phyloP scores from a whole-genome alignment of 306 rosid species.

The Prunus mira region DNA sequence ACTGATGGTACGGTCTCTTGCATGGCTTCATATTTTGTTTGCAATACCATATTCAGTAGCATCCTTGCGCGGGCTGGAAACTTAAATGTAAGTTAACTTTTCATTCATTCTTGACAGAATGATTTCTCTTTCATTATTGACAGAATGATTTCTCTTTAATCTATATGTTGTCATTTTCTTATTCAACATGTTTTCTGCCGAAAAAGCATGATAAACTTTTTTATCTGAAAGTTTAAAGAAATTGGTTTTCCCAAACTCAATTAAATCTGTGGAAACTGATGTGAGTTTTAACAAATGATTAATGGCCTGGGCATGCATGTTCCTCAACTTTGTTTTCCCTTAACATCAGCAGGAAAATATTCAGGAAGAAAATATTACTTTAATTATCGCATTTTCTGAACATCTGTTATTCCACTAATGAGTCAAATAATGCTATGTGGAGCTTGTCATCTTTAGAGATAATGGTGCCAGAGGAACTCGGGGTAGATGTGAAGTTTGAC shows the following conservation, averaged over 20 bases:
- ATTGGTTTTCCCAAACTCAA: background rate
- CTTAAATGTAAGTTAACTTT: constrained; percentile 57
- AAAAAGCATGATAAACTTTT: background rate
- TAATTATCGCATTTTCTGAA: background rate
- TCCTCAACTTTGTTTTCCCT: background rate
- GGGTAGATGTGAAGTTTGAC: constrained; percentile 30
- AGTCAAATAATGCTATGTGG: too few relatives aligned
- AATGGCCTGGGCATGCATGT: background rate
- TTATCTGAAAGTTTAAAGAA: background rate
- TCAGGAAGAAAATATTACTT: background rate
- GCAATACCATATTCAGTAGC: constrained; percentile 75
- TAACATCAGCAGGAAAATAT: background rate
- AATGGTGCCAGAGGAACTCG: background rate
- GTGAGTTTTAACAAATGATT: background rate
- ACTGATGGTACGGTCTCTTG: constrained; percentile 84
- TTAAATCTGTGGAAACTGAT: background rate
- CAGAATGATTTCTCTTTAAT: constrained; percentile 18
- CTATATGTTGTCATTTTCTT: background rate
- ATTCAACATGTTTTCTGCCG: background rate
- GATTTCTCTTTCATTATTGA: constrained; percentile 9
- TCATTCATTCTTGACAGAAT: constrained; percentile 1
- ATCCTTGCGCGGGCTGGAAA: constrained; percentile 69
- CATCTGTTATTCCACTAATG: background rate
- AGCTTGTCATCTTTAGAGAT: background rate
- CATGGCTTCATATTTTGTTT: constrained; percentile 70